Base-by-base conservation (phyloP, 1,139 yeast genomes). In the Yamadazyma mexicana region DNA sequence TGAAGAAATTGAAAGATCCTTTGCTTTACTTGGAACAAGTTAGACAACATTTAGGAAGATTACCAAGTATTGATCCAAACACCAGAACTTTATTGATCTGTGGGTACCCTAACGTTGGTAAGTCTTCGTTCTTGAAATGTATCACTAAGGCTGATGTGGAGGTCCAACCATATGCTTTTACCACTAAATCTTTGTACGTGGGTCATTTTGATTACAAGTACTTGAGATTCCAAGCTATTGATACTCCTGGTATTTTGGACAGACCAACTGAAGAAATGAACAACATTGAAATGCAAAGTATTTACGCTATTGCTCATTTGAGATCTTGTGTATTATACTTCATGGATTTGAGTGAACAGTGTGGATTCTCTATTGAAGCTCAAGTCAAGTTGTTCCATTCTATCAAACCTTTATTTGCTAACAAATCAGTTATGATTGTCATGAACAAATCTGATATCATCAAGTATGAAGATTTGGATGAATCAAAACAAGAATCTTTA, bases 211-310 rank as follows among this genome's bases (percentile, higher is more conserved):
- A 92, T 68, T 92, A 92, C 74, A 92, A 92, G 70, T 94, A 92
- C 66, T 75, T 92, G 60, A 77, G 99, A 59, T 92, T 92, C 75
- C 99, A 92, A 72, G 98, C 98, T 42, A 92, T 92, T 59, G 99
- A 92, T 66, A 92, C 99, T 25, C 99, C 99, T 22, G 99, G 99
- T 74, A 91, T 92, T 58, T 75, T 92, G 62, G 99, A 92, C 67
- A 84, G 98, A 66, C 98, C 98, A 46, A 89, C 98, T 35, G 99
- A 92, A 66, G 98, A 92, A 64, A 94, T 92, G 99, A 94, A 91
- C 73, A 92, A 94, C 69, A 94, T 92, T 64, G 99, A 92, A 74
- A 92, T 92, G 98, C 99, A 92, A 73, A 85, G 96, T 41, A 91
- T 92, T 59, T 92, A 94, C 59, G 98, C 98, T 46, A 88, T 92